These are phyloP conservation scores for Trichocladium uniseriatum DNA, from an alignment of 495 filamentous ascomycete genomes.

Conservation along the genomic window DNA sequence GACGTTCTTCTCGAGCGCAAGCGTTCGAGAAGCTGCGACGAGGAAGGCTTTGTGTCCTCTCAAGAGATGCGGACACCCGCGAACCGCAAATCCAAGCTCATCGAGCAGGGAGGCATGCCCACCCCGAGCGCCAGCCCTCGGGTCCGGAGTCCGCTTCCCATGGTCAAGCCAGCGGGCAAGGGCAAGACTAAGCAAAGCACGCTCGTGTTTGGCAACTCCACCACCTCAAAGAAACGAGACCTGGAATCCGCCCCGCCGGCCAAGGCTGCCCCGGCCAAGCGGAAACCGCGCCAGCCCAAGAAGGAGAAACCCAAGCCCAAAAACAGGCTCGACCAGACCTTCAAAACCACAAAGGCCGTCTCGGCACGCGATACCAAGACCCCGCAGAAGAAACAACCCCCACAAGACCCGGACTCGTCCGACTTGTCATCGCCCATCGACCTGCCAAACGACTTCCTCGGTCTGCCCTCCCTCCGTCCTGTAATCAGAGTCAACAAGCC, in stretches of 20 bases:
- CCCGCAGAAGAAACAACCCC: slow-evolving; percentile 1
- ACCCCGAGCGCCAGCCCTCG: slow-evolving; percentile 53
- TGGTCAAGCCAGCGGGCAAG: slow-evolving; percentile 20
- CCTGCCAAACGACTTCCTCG: slow-evolving; percentile 1
- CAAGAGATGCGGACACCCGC: slow-evolving; percentile 15
- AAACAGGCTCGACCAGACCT: slow-evolving; percentile 31
- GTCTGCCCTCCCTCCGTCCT: slow-evolving; percentile 23
- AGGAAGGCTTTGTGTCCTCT: slow-evolving; percentile 4
- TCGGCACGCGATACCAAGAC: slow-evolving; percentile 9
- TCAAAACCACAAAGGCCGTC: slow-evolving; percentile 33
- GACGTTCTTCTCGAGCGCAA: slow-evolving; percentile 32
- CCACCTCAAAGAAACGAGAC: slow-evolving; percentile 8
- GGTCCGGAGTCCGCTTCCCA: slow-evolving; percentile 41
- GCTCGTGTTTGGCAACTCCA: slow-evolving; percentile 20
- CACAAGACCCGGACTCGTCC: slow-evolving; percentile 9
- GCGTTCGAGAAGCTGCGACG: slow-evolving; percentile 18
- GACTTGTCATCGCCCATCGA: slow-evolving; percentile 19
- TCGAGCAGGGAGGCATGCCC: slow-evolving; percentile 41
- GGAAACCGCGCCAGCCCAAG: slow-evolving; percentile 32
- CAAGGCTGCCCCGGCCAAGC: slow-evolving; percentile 21
- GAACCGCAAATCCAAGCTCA: slow-evolving; percentile 14
- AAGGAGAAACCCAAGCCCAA: slow-evolving; percentile 26
- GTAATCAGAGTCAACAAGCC: slow-evolving; percentile 2
- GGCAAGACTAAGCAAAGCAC: slow-evolving; percentile 31
- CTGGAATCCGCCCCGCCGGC: slow-evolving; percentile 5